These are phyloP conservation scores for Eruca vesicaria DNA, from an alignment of 441 rosid genomes.

Conservation along the genomic window DNA sequence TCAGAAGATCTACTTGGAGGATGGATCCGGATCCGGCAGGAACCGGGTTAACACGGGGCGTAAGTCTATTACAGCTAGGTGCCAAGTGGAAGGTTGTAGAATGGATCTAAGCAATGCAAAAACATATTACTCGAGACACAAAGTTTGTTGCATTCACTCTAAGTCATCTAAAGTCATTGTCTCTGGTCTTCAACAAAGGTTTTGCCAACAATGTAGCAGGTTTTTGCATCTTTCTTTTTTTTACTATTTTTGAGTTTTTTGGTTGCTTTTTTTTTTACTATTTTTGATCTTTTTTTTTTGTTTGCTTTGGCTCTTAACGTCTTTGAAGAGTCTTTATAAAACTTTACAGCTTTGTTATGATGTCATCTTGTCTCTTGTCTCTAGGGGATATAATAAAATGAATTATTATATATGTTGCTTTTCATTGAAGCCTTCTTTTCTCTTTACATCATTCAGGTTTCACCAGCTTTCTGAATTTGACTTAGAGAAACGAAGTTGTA, in stretches of 20 bases:
- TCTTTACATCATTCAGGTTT: slow-evolving; percentile 51
- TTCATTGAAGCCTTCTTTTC: slow-evolving; percentile 15
- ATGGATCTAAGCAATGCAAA: slow-evolving; percentile 6
- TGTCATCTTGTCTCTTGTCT: slow-evolving; percentile 26
- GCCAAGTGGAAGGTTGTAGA: too few species aligned
- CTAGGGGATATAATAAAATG: neutral
- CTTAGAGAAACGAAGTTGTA: slow-evolving; percentile 86
- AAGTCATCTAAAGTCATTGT: slow-evolving; percentile 81
- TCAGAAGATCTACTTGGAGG: slow-evolving; percentile 71
- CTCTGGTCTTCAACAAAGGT: slow-evolving; percentile 83
- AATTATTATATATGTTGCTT: slow-evolving; percentile 15
- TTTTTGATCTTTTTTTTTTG: slow-evolving; percentile 1
- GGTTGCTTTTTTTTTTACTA: neutral
- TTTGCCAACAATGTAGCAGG: slow-evolving; percentile 99
- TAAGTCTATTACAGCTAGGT: slow-evolving; percentile 21
- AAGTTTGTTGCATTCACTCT: slow-evolving; percentile 84
- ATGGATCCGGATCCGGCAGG: slow-evolving; percentile 39
- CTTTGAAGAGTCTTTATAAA: slow-evolving; percentile 16
- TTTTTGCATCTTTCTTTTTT: slow-evolving; percentile 21
- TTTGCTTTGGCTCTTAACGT: slow-evolving; percentile 27
- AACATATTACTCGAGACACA: slow-evolving; percentile 87
- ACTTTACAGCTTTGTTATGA: slow-evolving; percentile 1
- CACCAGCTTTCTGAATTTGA: slow-evolving; percentile 93
- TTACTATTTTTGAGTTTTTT: neutral
- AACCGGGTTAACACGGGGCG: slow-evolving; percentile 42